phyloP scores from a whole-genome alignment of 2,329 filamentous ascomycete genomes.

The Pseudogymnoascus sp. region DNA sequence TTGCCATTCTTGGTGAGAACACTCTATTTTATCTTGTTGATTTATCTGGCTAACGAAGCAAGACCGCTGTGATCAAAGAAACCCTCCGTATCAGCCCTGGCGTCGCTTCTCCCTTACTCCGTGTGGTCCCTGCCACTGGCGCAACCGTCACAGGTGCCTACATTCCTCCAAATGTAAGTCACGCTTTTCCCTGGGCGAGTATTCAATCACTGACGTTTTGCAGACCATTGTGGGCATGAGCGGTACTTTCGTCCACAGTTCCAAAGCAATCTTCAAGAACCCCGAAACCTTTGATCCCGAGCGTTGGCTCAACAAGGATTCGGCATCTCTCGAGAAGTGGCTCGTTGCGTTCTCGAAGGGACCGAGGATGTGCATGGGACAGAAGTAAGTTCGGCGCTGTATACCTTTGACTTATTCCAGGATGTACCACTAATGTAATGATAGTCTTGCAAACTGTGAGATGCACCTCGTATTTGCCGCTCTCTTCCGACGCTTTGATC shows the following conservation, averaged over 20 bases:
- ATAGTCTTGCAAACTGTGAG: constrained; percentile 25
- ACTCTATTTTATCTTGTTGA: constrained; percentile 20
- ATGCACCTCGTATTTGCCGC: constrained; percentile 28
- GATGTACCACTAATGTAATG: not conserved
- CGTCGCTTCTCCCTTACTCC: not conserved
- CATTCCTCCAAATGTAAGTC: not conserved
- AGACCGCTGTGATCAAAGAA: not conserved
- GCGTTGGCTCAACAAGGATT: constrained; percentile 18
- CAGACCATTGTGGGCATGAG: constrained; percentile 17
- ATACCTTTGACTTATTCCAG: not conserved
- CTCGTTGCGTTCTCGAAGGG: constrained; percentile 39
- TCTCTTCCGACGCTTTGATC: constrained; percentile 27
- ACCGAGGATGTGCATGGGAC: constrained; percentile 33
- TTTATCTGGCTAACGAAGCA: constrained; percentile 22
- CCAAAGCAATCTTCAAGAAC: constrained; percentile 20
- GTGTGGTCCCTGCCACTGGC: constrained; percentile 9
- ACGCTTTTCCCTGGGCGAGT: not conserved
- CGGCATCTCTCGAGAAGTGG: constrained; percentile 20
- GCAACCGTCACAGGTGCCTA: constrained; percentile 3
- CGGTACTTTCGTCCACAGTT: constrained; percentile 20
- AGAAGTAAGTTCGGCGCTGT: not conserved
- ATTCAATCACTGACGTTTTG: not conserved
- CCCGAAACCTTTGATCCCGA: constrained; percentile 19
- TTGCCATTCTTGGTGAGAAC: constrained; percentile 23
- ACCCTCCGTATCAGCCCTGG: not conserved